Evolutionary conservation across 2,329 filamentous ascomycete species (phyloP).

Genomic region (Arthrobotrys sphaeroides): DNA sequence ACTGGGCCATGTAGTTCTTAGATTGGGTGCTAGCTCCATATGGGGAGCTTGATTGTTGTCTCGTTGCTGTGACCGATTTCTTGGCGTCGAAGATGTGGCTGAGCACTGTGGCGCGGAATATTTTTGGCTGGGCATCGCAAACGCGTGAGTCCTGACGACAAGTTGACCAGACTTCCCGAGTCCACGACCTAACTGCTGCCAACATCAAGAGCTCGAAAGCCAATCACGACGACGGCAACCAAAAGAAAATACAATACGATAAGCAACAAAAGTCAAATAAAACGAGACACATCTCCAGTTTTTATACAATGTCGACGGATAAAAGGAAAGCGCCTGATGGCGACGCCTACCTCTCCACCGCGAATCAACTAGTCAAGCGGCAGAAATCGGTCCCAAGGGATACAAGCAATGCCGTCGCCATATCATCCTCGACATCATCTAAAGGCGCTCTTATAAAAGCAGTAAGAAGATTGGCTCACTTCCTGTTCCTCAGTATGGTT

Average conservation of each 20-base stretch:
- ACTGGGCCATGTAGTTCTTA: neutral
- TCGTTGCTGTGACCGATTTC: too few species aligned
- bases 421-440: constrained; percentile 67
- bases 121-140: neutral
- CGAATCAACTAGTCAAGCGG: constrained; percentile 82
- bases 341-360: constrained; percentile 75
- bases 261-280: too few species aligned
- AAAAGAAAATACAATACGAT: too few species aligned
- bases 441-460: constrained; percentile 73
- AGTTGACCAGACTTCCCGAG: neutral
- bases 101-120: constrained; percentile 1
- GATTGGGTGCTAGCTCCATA: neutral
- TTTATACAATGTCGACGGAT: constrained; percentile 78
- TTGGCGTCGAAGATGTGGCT: neutral
- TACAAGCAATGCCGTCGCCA: constrained; percentile 67
- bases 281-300: too few species aligned
- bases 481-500: constrained; percentile 60
- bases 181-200: constrained; percentile 14
- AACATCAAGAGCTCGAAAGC: constrained; percentile 33
- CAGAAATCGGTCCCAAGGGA: constrained; percentile 75
- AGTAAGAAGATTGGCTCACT: constrained; percentile 66
- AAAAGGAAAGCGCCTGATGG: constrained; percentile 85
- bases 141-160: constrained; percentile 14
- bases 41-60: too few species aligned
- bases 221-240: neutral